Evolutionary conservation across 192 early-diverging fungal species (phyloP).

Genomic region (Coemansia guatemalensis): DNA sequence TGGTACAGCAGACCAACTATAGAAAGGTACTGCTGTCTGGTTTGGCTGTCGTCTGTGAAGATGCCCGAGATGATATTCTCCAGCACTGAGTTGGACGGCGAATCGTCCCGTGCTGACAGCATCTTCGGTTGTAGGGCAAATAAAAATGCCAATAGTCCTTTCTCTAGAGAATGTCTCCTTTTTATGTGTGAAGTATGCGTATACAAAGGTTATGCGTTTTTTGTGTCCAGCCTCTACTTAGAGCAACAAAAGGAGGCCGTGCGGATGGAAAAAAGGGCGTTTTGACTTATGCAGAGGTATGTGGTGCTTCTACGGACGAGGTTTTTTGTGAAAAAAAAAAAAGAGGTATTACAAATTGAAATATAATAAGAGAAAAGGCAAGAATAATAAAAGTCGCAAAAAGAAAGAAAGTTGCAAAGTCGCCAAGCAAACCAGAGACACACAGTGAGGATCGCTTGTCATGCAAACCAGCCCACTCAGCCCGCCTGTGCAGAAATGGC

Average conservation of each 20-base stretch:
- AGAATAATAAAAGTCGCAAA: not conserved
- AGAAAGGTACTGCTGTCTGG: conserved; percentile 43
- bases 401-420: not conserved
- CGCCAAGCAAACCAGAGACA: not conserved
- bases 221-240: not conserved
- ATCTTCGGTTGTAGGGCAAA: not conserved
- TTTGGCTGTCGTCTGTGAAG: conserved; percentile 46
- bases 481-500: not conserved
- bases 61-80: conserved; percentile 48
- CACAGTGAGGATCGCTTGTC: not conserved
- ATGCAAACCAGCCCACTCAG: not conserved
- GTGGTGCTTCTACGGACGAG: not conserved
- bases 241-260: not conserved
- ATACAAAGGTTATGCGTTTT: not conserved
- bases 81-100: conserved; percentile 26
- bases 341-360: not conserved
- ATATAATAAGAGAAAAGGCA: not conserved
- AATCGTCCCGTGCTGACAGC: conserved; percentile 6
- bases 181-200: not conserved
- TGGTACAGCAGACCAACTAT: conserved; percentile 62
- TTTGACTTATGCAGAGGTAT: not conserved
- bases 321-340: not conserved
- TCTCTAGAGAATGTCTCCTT: not conserved
- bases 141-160: conserved; percentile 1
- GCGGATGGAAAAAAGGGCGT: not conserved